These are phyloP conservation scores for Pilatotrama ljubarskyi DNA, from an alignment of 768 basidiomycete genomes.

Conservation along the genomic window DNA sequence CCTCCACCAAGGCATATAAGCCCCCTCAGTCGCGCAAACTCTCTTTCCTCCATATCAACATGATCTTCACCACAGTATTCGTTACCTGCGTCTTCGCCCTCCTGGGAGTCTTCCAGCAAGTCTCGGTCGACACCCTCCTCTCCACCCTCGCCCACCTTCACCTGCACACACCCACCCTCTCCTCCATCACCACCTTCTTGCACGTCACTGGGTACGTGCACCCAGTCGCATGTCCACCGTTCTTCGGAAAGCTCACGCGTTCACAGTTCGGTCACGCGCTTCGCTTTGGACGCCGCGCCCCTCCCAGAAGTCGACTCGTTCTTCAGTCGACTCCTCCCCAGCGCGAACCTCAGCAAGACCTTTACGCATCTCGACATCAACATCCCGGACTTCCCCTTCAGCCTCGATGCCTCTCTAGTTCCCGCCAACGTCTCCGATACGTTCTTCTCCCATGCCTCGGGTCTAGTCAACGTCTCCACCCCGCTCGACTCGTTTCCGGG, in stretches of 20 bases:
- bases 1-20: not conserved
- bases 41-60: not conserved
- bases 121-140: not conserved
- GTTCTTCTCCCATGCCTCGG: no score
- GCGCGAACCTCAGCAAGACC: not conserved
- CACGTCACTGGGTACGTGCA: not conserved
- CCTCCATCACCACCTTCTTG: not conserved
- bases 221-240: not conserved
- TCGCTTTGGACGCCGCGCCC: not conserved
- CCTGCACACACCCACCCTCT: not conserved
- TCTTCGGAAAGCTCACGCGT: not conserved
- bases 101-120: not conserved
- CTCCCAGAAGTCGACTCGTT: not conserved
- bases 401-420: no score
- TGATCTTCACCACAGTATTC: constrained; percentile 1
- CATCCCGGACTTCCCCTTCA: not conserved
- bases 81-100: not conserved
- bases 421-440: no score
- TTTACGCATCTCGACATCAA: not conserved
- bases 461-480: no score
- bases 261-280: not conserved
- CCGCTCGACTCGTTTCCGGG: no score
- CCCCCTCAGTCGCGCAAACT: not conserved
- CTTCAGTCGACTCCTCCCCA: not conserved
- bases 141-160: not conserved